Conservation (phyloP, 345 rosid genomes). For the Salix arbutifolia region DNA sequence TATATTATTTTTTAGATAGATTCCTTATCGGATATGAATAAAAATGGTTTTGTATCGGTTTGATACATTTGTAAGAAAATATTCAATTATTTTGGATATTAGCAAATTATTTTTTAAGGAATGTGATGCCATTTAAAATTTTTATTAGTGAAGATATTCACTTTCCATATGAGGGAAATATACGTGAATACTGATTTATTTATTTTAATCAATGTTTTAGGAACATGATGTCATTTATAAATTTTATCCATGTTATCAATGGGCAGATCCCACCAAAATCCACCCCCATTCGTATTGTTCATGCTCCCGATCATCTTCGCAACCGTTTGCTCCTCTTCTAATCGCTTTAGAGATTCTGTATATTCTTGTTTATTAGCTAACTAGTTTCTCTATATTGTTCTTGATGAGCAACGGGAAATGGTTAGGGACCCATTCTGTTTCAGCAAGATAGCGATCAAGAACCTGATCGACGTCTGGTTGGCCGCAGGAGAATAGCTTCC, state of each 20-base stretch:
- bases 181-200: slow-evolving; percentile 1
- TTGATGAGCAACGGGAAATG: too few relatives aligned
- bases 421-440: background rate
- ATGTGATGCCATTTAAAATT: slow-evolving; percentile 23
- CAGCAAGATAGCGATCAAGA: slow-evolving; percentile 5
- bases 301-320: background rate
- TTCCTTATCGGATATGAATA: too few relatives aligned
- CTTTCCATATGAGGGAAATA: too few relatives aligned
- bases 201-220: too few relatives aligned
- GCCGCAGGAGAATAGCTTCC: slow-evolving; percentile 8
- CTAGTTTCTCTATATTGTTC: background rate
- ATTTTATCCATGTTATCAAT: background rate
- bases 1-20: too few relatives aligned
- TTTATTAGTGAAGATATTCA: slow-evolving; percentile 12
- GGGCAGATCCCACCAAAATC: slow-evolving; percentile 4
- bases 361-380: background rate
- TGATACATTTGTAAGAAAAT: too few relatives aligned
- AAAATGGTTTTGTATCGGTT: too few relatives aligned
- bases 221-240: too few relatives aligned
- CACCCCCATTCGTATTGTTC: background rate
- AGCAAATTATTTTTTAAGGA: slow-evolving; percentile 4
- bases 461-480: slow-evolving; percentile 7
- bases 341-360: background rate
- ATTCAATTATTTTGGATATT: too few relatives aligned
- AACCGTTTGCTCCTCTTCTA: background rate